Evolutionary conservation across 179 eudicot species (phyloP).

Genomic region (Spinacia oleracea): DNA sequence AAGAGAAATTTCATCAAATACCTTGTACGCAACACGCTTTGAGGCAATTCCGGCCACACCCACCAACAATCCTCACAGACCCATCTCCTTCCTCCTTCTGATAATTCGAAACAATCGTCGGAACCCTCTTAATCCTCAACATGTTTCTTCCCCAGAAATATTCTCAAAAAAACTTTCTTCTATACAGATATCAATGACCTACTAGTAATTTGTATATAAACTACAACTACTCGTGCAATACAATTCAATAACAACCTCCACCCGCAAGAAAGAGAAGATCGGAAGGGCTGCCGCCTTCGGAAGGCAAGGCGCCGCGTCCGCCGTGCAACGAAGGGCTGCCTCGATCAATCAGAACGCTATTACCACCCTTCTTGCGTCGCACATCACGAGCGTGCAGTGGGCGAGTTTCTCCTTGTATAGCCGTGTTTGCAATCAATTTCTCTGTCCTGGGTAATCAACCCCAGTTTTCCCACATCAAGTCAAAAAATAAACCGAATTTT

Average conservation of each 20-base stretch:
- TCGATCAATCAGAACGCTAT: neutral
- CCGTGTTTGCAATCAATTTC: conserved; percentile 13
- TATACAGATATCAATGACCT: neutral
- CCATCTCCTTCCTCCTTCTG: conserved; percentile 79
- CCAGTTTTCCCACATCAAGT: neutral
- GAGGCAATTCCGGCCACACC: conserved; percentile 95
- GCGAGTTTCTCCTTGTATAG: conserved; percentile 7
- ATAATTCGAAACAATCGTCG: conserved; percentile 81
- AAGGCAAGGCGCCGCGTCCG: conserved; percentile 95
- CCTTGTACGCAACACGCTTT: conserved; percentile 88
- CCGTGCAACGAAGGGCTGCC: conserved; percentile 83
- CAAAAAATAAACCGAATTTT: no score
- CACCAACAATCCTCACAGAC: conserved; percentile 35
- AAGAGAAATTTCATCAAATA: conserved; percentile 31
- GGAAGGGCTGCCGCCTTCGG: conserved; percentile 98
- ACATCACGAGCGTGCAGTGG: neutral
- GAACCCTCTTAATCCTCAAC: conserved; percentile 95
- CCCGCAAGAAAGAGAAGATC: conserved; percentile 99
- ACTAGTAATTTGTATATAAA: no score
- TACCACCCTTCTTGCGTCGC: conserved; percentile 4
- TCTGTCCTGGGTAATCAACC: neutral
- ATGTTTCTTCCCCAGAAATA: conserved; percentile 29
- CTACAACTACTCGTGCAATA: neutral
- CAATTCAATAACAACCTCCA: conserved; percentile 44
- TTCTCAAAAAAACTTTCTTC: conserved; percentile 1